Conservation (phyloP, 2,329 filamentous ascomycete genomes). For the Pleomassaria siparia region DNA sequence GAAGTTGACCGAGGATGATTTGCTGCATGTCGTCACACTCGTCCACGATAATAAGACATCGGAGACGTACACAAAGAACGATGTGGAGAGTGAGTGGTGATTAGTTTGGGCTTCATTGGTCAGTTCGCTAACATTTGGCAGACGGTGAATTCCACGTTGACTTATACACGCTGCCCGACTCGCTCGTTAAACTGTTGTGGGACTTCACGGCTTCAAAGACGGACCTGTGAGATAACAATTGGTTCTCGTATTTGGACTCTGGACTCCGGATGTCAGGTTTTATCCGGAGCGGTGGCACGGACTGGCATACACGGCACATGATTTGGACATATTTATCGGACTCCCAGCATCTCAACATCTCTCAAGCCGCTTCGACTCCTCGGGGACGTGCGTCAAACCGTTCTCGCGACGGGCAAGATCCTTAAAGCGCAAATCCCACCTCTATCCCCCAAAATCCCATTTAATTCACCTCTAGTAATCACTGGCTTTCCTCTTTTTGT, state of each 20-base stretch:
- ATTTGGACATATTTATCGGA: no score
- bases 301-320: no score
- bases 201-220: slow-evolving; percentile 64
- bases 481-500: background rate
- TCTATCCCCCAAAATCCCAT: no score
- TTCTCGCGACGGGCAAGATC: no score
- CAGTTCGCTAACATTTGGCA: slow-evolving; percentile 40
- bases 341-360: background rate
- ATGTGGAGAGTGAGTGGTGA: slow-evolving; percentile 81
- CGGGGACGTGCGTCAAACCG: no score
- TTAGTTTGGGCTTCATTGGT: background rate
- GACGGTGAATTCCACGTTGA: slow-evolving; percentile 98
- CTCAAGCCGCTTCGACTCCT: background rate
- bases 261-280: no score
- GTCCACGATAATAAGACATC: slow-evolving; percentile 95
- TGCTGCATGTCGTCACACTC: slow-evolving; percentile 94
- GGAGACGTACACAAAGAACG: slow-evolving; percentile 96
- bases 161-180: slow-evolving; percentile 92
- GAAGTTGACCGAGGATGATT: slow-evolving; percentile 87
- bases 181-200: slow-evolving; percentile 90
- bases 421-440: no score
- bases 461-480: no score
- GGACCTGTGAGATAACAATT: slow-evolving; percentile 37
- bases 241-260: no score
- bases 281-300: no score